These are phyloP conservation scores for Xylariaceae sp. DNA, from an alignment of 2,329 filamentous ascomycete genomes.

Conservation along the genomic window DNA sequence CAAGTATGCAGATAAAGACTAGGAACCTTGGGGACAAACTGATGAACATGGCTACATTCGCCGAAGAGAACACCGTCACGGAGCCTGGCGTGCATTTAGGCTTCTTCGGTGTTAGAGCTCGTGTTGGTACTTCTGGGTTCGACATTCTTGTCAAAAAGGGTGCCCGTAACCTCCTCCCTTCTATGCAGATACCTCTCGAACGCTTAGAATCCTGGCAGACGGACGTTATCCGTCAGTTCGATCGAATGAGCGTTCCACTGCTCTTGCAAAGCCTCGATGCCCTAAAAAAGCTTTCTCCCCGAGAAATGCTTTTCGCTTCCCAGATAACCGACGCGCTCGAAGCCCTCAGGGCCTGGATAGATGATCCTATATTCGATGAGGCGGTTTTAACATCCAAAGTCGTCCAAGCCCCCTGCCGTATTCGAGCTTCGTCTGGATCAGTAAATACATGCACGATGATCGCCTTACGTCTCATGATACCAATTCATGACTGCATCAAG, in stretches of 20 bases:
- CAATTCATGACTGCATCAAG: slow-evolving; percentile 58
- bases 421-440: slow-evolving; percentile 14
- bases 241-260: slow-evolving; percentile 45
- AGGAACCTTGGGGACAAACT: slow-evolving; percentile 64
- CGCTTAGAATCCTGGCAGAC: slow-evolving; percentile 58
- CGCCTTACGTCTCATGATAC: slow-evolving; percentile 63
- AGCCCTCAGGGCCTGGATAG: slow-evolving; percentile 42
- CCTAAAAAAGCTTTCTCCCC: slow-evolving; percentile 41
- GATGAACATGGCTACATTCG: slow-evolving; percentile 64
- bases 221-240: slow-evolving; percentile 55
- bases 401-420: slow-evolving; percentile 43
- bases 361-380: slow-evolving; percentile 46
- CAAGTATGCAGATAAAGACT: slow-evolving; percentile 73
- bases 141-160: slow-evolving; percentile 63
- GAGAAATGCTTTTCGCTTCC: slow-evolving; percentile 48
- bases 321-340: slow-evolving; percentile 46
- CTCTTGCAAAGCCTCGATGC: slow-evolving; percentile 44
- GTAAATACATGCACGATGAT: slow-evolving; percentile 45
- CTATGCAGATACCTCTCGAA: slow-evolving; percentile 55
- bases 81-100: slow-evolving; percentile 59
- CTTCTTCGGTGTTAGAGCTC: slow-evolving; percentile 59
- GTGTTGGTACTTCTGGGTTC: slow-evolving; percentile 57
- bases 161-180: slow-evolving; percentile 63
- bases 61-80: slow-evolving; percentile 48
- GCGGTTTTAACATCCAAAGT: slow-evolving; percentile 44